Base-by-base conservation (phyloP, 768 basidiomycete genomes). In the Sporobolomyces phaffii region DNA sequence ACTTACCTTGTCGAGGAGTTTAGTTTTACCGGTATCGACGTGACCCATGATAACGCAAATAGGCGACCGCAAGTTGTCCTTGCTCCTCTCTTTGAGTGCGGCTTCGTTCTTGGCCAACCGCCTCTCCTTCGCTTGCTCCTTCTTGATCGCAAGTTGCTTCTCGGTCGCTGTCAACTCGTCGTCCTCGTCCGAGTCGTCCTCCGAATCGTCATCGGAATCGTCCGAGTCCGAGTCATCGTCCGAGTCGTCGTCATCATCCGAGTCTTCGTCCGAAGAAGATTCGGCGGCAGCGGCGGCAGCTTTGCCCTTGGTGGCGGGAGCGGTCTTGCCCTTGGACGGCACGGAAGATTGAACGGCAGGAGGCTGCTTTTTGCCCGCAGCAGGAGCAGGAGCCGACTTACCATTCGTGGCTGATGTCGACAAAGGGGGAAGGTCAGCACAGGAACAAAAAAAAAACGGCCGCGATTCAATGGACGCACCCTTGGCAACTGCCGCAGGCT, bases 21-120 rank as follows among this genome's bases (percentile, higher is more conserved):
- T 97, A 18, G 96, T 99, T 80, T 99, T 99, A 66, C 96, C 96
- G 6, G 93, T 97, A 82, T 99, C 96, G 83, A 99, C 96, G 77
- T 99, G 96, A 65, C 96, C 96, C 68, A 99, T 79, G 74, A 99
- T 99, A 84, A 94, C 97, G 77, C 94, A 98, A 76, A 99, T 99
- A 18, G 96, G 96, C 77, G 88, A 90, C 47, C 96, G 88, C 51
- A 99, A 80, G 76, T 98, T 80, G 72, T 98, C 91, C 78, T 89
- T 91, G 77, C 80, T 90, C 57, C 90, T 80, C 6, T 88, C 89
- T 45, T 92, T 89, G 64, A 93, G 77, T 18, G 96, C 93, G 33
- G 84, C 87, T 77, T 89, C 86, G 72, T 87, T 88, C 13, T 88
- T 86, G 74, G 91, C 87, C 49, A 85, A 83, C 58, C 80, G 83